Conservation (phyloP, 164 flowering plant genomes). For the Berberis vulgaris region DNA sequence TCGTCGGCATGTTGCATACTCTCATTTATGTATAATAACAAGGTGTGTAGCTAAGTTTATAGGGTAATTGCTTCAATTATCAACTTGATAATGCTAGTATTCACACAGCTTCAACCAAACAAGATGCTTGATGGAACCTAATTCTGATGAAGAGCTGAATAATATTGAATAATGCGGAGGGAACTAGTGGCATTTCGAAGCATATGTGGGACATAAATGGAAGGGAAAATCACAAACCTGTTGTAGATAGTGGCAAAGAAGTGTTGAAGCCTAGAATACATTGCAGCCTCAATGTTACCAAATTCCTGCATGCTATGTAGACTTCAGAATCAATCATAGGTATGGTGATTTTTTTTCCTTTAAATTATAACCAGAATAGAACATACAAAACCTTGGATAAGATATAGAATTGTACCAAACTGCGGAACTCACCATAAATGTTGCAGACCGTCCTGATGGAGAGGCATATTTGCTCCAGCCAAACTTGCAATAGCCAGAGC, state of each 20-base stretch:
- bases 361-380: too few relatives aligned
- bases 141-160: too few relatives aligned
- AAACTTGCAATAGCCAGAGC: slow-evolving; percentile 94
- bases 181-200: neutral
- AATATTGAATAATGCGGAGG: too few relatives aligned
- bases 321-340: neutral
- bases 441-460: slow-evolving; percentile 78
- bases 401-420: neutral
- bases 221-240: slow-evolving; percentile 32
- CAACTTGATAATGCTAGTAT: too few relatives aligned
- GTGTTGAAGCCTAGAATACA: slow-evolving; percentile 65
- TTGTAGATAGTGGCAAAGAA: slow-evolving; percentile 66
- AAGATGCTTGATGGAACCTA: too few relatives aligned
- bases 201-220: neutral
- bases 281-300: slow-evolving; percentile 84
- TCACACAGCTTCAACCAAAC: too few relatives aligned
- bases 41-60: too few relatives aligned
- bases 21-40: too few relatives aligned
- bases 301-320: slow-evolving; percentile 58
- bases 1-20: too few relatives aligned
- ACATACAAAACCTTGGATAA: too few relatives aligned
- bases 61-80: too few relatives aligned
- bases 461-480: slow-evolving; percentile 84
- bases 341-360: too few relatives aligned
- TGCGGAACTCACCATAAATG: slow-evolving; percentile 60